Percentiles rank a stretch among this genome's conserved stretches.
Conservation (phyloP, 345 rosid genomes). For the Moricandia arvensis region DNA sequence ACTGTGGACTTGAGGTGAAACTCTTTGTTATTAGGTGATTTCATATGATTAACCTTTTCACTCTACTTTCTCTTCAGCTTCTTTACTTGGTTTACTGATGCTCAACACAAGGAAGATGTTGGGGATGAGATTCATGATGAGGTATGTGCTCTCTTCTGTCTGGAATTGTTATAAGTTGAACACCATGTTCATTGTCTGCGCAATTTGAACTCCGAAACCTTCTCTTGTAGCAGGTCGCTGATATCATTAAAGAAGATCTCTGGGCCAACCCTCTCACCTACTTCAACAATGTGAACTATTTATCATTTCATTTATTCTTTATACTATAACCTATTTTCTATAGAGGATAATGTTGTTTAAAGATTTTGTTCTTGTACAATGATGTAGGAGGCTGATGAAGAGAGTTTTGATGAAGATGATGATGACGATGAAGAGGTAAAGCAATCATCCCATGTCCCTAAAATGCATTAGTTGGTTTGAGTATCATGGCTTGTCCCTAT, state of each 20-base stretch:
- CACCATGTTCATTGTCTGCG: not conserved
- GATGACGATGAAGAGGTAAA: slow-evolving; percentile 69
- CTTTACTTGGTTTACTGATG: slow-evolving; percentile 78
- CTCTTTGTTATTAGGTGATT: not conserved
- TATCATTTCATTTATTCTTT: not conserved
- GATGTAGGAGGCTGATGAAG: slow-evolving; percentile 73
- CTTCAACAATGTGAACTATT: slow-evolving; percentile 63
- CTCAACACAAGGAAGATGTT: slow-evolving; percentile 51
- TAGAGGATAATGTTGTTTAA: not conserved
- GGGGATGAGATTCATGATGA: slow-evolving; percentile 74
- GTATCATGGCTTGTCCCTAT: not conserved
- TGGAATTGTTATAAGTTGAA: not conserved
- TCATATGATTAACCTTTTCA: not conserved
- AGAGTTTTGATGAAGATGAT: slow-evolving; percentile 47
- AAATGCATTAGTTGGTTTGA: not conserved
- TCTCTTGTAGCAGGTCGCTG: slow-evolving; percentile 64
- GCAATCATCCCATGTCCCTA: not conserved
- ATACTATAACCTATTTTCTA: not conserved
- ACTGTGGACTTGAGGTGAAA: not conserved
- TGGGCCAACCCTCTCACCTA: slow-evolving; percentile 93
- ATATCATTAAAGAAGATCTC: slow-evolving; percentile 86
- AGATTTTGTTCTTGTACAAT: not conserved
- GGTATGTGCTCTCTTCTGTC: slow-evolving; percentile 40
- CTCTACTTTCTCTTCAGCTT: slow-evolving; percentile 47
- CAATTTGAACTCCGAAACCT: not conserved